Evolutionary conservation across 83 land plant species (phyloP).

Genomic region (Isoetes engelmannii): DNA sequence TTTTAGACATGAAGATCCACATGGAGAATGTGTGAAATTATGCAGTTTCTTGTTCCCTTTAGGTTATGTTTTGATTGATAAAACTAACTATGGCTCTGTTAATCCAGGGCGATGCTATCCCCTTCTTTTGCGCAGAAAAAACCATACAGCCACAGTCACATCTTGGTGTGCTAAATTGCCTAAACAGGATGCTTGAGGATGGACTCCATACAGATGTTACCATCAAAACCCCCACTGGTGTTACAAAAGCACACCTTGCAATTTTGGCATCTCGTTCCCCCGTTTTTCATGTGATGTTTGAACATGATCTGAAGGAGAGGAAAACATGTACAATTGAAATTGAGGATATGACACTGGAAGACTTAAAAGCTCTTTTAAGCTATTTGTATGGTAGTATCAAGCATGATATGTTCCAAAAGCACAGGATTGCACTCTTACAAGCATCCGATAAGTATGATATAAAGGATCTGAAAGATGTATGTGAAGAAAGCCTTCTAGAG

Average conservation of each 20-base stretch:
- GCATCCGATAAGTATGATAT: constrained; percentile 82
- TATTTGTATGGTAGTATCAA: constrained; percentile 58
- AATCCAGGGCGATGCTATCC: constrained; percentile 52
- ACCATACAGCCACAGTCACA: constrained; percentile 28
- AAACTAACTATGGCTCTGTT: constrained; percentile 4
- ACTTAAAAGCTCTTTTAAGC: constrained; percentile 59
- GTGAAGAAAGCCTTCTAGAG: constrained; percentile 68
- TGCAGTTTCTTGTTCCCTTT: not conserved
- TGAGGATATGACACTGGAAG: constrained; percentile 62
- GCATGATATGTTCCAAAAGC: constrained; percentile 48
- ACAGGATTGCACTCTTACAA: constrained; percentile 59
- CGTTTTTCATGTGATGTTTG: constrained; percentile 75
- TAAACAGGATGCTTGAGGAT: constrained; percentile 60
- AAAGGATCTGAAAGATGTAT: constrained; percentile 58
- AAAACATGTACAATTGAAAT: constrained; percentile 55
- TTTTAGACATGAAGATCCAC: constrained; percentile 58
- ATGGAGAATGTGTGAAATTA: not conserved
- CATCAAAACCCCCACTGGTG: constrained; percentile 51
- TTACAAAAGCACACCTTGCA: constrained; percentile 63
- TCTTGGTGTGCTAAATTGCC: constrained; percentile 38
- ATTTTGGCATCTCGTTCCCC: constrained; percentile 67
- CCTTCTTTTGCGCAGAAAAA: constrained; percentile 58
- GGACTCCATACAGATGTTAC: constrained; percentile 71
- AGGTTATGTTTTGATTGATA: not conserved
- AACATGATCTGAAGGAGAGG: constrained; percentile 65